Conservation (phyloP, 345 rosid species). For the Diplotaxis tenuifolia region DNA sequence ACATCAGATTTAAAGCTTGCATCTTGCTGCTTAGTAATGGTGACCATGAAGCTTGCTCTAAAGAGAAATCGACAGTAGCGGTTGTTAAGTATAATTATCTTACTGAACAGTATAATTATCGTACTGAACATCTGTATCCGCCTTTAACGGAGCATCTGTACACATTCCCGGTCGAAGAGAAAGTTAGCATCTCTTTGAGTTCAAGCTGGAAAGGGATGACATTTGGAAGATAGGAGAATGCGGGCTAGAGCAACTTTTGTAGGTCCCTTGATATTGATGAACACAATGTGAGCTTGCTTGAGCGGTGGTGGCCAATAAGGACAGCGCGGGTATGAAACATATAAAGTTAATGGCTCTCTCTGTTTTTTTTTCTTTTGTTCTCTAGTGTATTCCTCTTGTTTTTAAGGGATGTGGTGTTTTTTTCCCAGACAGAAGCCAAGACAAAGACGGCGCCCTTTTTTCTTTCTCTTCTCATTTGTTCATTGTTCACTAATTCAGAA, state of each 20-base stretch:
- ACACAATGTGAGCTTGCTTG: neutral
- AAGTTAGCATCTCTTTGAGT: no score
- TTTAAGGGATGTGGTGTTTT: no score
- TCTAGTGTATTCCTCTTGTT: neutral
- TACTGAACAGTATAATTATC: no score
- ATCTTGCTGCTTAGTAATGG: neutral
- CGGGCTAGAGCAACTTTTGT: no score
- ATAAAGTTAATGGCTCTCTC: neutral
- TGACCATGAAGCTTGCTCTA: neutral
- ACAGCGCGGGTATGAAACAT: neutral
- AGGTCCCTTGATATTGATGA: no score
- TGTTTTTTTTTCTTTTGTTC: neutral
- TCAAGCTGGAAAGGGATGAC: no score
- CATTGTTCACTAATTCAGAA: neutral
- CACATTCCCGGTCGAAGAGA: neutral
- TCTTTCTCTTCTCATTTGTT: no score
- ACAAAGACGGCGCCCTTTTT: neutral
- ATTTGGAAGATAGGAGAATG: no score
- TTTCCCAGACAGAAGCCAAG: neutral
- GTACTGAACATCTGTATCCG: neutral
- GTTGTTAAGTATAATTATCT: no score
- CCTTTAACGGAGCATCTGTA: slow-evolving; percentile 7
- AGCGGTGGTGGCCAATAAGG: neutral
- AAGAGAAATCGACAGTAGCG: neutral
- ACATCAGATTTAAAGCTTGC: neutral